Percentiles rank a stretch among this genome's conserved stretches.
phyloP scores from a whole-genome alignment of 2,329 filamentous ascomycete genomes.

The Bimuria novae-zelandiae region DNA sequence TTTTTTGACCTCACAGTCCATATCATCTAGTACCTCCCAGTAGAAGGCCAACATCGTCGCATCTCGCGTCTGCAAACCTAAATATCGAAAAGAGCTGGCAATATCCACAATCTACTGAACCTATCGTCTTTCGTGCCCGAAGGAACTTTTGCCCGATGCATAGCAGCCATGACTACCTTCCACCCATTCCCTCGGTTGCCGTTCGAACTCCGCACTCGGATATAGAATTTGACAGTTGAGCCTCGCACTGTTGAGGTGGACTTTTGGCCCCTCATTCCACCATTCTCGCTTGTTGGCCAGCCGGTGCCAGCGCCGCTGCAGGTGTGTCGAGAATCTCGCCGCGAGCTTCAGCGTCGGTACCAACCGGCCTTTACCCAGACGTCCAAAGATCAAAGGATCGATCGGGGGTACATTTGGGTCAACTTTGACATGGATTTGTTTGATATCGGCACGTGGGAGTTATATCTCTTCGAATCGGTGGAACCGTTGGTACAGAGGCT shows the following conservation, averaged over 20 bases:
- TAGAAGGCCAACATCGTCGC: no score
- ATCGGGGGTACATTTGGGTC: neutral
- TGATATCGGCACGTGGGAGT: neutral
- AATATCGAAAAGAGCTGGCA: no score
- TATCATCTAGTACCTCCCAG: no score
- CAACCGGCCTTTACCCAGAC: neutral
- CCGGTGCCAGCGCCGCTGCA: slow-evolving; percentile 1
- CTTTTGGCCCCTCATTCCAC: neutral
- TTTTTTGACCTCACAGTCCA: no score
- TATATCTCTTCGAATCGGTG: neutral
- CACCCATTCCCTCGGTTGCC: neutral
- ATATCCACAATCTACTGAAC: no score
- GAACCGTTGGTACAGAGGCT: neutral
- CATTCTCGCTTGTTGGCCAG: neutral
- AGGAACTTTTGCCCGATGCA: no score
- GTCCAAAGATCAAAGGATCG: no score
- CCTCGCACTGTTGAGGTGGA: neutral
- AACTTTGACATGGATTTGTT: neutral
- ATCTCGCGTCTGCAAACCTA: no score
- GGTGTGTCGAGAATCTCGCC: neutral
- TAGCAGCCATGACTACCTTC: neutral
- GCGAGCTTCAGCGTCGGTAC: neutral
- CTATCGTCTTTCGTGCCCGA: no score
- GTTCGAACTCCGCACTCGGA: neutral
- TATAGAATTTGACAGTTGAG: neutral